Percentiles rank a stretch among this genome's conserved stretches.
phyloP scores from a whole-genome alignment of 169 alveolate genomes.

The Perkinsus olseni region DNA sequence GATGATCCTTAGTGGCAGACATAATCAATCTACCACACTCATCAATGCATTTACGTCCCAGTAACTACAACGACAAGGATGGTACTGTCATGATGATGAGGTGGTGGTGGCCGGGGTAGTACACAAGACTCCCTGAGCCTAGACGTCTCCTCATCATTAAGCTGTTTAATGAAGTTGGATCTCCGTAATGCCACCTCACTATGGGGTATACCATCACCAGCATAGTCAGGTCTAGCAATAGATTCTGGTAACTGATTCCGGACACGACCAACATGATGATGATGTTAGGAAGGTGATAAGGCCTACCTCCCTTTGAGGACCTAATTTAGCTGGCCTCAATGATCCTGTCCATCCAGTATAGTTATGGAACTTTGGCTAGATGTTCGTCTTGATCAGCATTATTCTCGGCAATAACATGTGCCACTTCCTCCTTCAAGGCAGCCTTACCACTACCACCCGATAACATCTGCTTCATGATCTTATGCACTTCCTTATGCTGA shows the following conservation, averaged over 20 bases:
- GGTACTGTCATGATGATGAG: no score
- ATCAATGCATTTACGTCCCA: neutral
- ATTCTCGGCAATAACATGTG: neutral
- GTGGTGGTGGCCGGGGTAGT: neutral
- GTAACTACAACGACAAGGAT: neutral
- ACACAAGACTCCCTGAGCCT: slow-evolving; percentile 19
- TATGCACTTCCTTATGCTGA: slow-evolving; percentile 75
- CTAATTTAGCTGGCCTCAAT: slow-evolving; percentile 82
- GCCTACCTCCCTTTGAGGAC: slow-evolving; percentile 47
- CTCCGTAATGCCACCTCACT: slow-evolving; percentile 66
- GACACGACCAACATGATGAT: no score
- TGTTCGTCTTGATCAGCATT: slow-evolving; percentile 14
- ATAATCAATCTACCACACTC: neutral
- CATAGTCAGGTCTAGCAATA: slow-evolving; percentile 92
- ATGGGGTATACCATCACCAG: slow-evolving; percentile 78
- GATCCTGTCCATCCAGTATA: slow-evolving; percentile 63
- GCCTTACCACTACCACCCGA: neutral
- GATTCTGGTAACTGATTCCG: slow-evolving; percentile 72
- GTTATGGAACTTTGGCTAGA: slow-evolving; percentile 11
- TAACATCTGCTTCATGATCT: slow-evolving; percentile 33
- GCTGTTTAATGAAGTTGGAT: slow-evolving; percentile 48
- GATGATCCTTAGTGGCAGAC: slow-evolving; percentile 2
- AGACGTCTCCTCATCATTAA: slow-evolving; percentile 72
- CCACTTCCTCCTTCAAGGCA: neutral
- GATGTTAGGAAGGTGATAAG: no score